Conservation (phyloP, 139 green algal species). For the Edaphochlamys debaryana region DNA sequence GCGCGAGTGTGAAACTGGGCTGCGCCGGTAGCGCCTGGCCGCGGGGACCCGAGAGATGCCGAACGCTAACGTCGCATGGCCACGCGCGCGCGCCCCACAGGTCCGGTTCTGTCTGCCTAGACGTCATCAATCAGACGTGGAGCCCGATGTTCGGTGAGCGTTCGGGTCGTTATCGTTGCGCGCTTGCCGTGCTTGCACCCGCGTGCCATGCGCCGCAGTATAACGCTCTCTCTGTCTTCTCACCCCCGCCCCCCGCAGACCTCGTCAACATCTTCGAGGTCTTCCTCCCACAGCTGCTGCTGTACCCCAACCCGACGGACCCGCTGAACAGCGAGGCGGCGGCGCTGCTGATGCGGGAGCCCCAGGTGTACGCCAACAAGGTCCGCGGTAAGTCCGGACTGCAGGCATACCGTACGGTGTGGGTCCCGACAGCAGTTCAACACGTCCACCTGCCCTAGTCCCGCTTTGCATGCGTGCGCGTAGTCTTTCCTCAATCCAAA, state of each 20-base stretch:
- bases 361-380: conserved; percentile 89
- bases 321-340: conserved; percentile 98
- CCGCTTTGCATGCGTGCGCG: no score
- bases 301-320: conserved; percentile 98
- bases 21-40: no score
- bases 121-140: conserved; percentile 99
- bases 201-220: not conserved
- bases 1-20: no score
- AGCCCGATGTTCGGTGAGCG: conserved; percentile 97
- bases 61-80: no score
- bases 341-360: conserved; percentile 96
- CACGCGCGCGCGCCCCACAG: conserved; percentile 58
- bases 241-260: conserved; percentile 66
- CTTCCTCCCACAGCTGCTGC: conserved; percentile 97
- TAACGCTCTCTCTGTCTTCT: not conserved
- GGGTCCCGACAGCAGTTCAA: no score
- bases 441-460: no score
- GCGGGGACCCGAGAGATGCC: no score
- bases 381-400: conserved; percentile 87
- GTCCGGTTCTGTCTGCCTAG: conserved; percentile 96
- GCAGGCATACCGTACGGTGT: no score
- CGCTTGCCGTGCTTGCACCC: not conserved
- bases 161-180: not conserved
- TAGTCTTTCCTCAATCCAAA: no score
- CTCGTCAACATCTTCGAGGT: conserved; percentile 99